phyloP scores from a whole-genome alignment of 2,329 filamentous ascomycete genomes.

The Grosmannia clavigera region DNA sequence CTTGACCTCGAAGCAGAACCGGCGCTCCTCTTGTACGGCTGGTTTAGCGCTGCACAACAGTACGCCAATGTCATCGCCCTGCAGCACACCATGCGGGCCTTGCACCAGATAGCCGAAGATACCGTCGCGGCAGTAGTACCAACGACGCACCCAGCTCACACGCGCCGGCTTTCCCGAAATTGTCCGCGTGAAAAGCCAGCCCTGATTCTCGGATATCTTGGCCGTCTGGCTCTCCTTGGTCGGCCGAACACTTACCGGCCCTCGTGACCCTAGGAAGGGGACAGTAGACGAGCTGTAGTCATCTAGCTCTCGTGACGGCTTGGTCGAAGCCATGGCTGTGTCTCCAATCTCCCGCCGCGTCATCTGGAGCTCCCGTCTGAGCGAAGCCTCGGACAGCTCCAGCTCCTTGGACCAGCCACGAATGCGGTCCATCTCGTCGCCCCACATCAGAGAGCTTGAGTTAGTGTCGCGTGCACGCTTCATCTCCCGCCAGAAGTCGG shows the following conservation, averaged over 20 bases:
- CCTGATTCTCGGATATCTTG: slow-evolving; percentile 69
- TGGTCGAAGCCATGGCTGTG: slow-evolving; percentile 52
- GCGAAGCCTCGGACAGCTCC: slow-evolving; percentile 75
- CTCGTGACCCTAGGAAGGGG: slow-evolving; percentile 64
- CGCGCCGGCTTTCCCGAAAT: slow-evolving; percentile 79
- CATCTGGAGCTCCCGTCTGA: slow-evolving; percentile 67
- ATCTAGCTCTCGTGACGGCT: slow-evolving; percentile 84
- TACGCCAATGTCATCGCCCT: slow-evolving; percentile 92
- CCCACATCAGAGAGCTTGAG: slow-evolving; percentile 52
- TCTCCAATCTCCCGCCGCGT: slow-evolving; percentile 77
- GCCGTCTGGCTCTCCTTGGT: slow-evolving; percentile 22
- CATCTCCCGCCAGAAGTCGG: slow-evolving; percentile 82
- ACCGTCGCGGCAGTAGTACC: slow-evolving; percentile 92
- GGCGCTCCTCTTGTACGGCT: slow-evolving; percentile 79
- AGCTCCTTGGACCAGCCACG: slow-evolving; percentile 90
- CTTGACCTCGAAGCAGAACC: slow-evolving; percentile 97
- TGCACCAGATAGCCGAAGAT: slow-evolving; percentile 93
- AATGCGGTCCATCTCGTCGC: slow-evolving; percentile 77
- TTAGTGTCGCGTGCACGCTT: slow-evolving; percentile 56
- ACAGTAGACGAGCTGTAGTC: slow-evolving; percentile 87
- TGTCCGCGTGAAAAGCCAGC: slow-evolving; percentile 79
- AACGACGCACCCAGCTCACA: slow-evolving; percentile 79
- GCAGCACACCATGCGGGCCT: slow-evolving; percentile 73
- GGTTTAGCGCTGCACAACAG: slow-evolving; percentile 86
- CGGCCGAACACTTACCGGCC: slow-evolving; percentile 44